Base-by-base conservation (phyloP, 129 eudicot species). In the Artemisia argyi region DNA sequence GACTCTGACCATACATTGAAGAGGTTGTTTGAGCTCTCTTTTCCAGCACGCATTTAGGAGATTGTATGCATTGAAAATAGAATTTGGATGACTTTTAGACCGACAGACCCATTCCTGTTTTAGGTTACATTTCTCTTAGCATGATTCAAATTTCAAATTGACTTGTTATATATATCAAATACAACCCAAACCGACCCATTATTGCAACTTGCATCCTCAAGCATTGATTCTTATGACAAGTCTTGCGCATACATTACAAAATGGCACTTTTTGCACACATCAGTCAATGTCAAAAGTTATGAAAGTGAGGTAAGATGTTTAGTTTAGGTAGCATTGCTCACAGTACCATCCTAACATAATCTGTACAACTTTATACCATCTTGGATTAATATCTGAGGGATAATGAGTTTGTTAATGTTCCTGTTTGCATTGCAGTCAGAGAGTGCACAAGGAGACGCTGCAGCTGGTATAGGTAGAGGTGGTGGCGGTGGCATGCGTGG, bases 371-470 rank as follows among this genome's bases (percentile, higher is more conserved):
- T 9, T 64, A 22, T 63, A 39, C 46, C 8, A 39, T 7, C 10
- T 2, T 8, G 46, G 11, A 39, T 39, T 7, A 39, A 2, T 35
- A 5, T 39, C 9, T 35, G 44, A 35, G 44, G 44, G 11, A 39
- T 30, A 30, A 4, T 30, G 35, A 30, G 35, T 7, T 39, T 39
- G 44, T 39, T 75, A 24, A 66, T 7, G 60, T 13, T 10, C 0
- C 46, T 55, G 66, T 61, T 82, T 50, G 18, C 24, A 39, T n/a
- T 86, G 84, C 85, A 94, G 98, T 94, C 97, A 11, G 98, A 90
- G 86, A 94, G 98, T 76, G 97, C 98, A 48, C 97, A 94, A 76
- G 97, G 98, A 69, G 98, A 94, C 19, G 98, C 98, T 61, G 97
- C 46, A 39, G 46, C 90, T 59, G 87, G 87, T 65, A 91, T 91